Percentiles rank a stretch among this genome's conserved stretches.
These are phyloP conservation scores for Graphiopsis chlorocephala DNA, from an alignment of 2,329 filamentous ascomycete species.

Conservation along the genomic window DNA sequence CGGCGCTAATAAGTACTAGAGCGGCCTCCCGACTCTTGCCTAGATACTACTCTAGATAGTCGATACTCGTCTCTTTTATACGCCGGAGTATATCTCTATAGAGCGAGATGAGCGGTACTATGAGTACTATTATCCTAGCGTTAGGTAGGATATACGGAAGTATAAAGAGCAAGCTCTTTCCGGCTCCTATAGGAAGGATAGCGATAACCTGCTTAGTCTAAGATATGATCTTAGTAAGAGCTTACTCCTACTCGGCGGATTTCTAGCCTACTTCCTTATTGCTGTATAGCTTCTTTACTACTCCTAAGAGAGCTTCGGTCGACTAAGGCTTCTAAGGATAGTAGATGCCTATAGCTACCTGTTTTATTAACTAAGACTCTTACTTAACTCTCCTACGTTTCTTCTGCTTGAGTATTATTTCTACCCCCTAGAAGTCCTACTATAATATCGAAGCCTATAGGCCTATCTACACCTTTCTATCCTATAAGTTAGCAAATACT, in stretches of 20 bases:
- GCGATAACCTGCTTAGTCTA: background rate
- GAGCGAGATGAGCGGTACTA: slow-evolving; percentile 27
- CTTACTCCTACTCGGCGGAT: background rate
- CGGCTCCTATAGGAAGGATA: slow-evolving; percentile 26
- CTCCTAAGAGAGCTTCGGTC: background rate
- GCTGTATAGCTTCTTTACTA: background rate
- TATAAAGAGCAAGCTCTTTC: slow-evolving; percentile 32
- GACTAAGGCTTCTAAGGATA: background rate
- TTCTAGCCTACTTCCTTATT: background rate
- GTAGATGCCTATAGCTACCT: background rate
- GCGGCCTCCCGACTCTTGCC: too few species aligned
- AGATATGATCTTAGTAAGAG: background rate
- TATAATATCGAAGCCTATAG: slow-evolving; percentile 13
- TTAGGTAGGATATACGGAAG: slow-evolving; percentile 21
- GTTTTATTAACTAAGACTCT: background rate
- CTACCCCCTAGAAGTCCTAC: slow-evolving; percentile 18
- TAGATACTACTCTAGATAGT: too few species aligned
- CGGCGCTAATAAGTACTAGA: too few species aligned
- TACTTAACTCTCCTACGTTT: slow-evolving; percentile 1
- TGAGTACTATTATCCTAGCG: slow-evolving; percentile 20
- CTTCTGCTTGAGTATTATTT: background rate
- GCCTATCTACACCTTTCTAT: background rate
- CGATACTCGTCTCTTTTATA: slow-evolving; percentile 6
- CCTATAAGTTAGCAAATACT: background rate
- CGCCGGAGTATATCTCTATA: slow-evolving; percentile 16